These are phyloP conservation scores for Hibiscus mutabilis DNA, from an alignment of 345 rosid species.

Conservation along the genomic window DNA sequence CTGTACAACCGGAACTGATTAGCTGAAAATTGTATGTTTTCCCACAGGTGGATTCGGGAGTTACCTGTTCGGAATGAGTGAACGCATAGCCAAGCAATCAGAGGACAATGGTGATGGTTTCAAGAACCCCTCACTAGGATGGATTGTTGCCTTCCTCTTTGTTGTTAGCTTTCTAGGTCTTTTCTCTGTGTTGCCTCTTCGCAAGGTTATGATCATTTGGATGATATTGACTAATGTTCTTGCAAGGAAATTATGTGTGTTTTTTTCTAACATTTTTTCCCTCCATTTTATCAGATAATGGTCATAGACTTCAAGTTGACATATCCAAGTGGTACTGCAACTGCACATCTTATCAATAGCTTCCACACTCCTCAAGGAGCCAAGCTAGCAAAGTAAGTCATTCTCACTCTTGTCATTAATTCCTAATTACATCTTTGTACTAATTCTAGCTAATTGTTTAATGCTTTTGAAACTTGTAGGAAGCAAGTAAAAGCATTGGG, in stretches of 20 bases:
- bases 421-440: too few relatives aligned
- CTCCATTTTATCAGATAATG: conserved; percentile 46
- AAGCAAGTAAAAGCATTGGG: conserved; percentile 66
- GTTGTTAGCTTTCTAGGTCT: conserved; percentile 89
- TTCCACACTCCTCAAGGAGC: conserved; percentile 87
- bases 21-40: neutral
- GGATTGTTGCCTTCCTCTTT: conserved; percentile 51
- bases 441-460: neutral
- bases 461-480: conserved; percentile 29
- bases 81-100: conserved; percentile 45
- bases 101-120: conserved; percentile 17
- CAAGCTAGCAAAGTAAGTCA: conserved; percentile 56
- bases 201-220: conserved; percentile 41
- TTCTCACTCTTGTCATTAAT: neutral
- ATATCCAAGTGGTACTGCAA: conserved; percentile 91
- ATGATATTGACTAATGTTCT: too few relatives aligned
- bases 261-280: too few relatives aligned
- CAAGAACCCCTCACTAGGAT: conserved; percentile 8
- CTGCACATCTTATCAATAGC: conserved; percentile 80
- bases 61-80: conserved; percentile 71
- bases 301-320: conserved; percentile 61
- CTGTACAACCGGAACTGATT: too few relatives aligned
- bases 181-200: conserved; percentile 66
- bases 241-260: too few relatives aligned
- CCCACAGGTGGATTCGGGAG: conserved; percentile 70